Percentiles rank a stretch among this genome's conserved stretches.
Evolutionary conservation across 345 rosid species (phyloP).

Genomic region (Tarenaya hassleriana): DNA sequence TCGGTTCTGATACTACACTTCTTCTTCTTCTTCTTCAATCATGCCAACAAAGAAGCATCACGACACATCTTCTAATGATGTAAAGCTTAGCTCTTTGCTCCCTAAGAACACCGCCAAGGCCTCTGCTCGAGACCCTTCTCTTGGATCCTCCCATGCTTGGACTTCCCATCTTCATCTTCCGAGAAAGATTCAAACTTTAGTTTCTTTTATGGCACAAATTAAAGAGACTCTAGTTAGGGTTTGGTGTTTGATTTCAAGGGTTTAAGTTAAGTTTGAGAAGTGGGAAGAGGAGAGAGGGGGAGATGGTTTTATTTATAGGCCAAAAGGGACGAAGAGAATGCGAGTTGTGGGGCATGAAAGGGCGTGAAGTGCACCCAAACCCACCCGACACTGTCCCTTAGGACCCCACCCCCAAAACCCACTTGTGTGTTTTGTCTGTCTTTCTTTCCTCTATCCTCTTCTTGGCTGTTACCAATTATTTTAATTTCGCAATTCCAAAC

Average conservation of each 20-base stretch:
- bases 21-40: slow-evolving; percentile 32
- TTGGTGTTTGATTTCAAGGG: slow-evolving; percentile 6
- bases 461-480: no score
- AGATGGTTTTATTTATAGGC: slow-evolving; percentile 1
- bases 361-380: slow-evolving; percentile 30
- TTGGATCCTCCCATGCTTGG: slow-evolving; percentile 46
- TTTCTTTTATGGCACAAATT: no score
- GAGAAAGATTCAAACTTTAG: slow-evolving; percentile 1
- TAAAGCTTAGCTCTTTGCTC: slow-evolving; percentile 85
- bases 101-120: slow-evolving; percentile 64
- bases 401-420: slow-evolving; percentile 7
- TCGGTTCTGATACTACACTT: no score
- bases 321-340: slow-evolving; percentile 9
- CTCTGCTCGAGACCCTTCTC: slow-evolving; percentile 60
- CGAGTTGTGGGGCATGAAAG: slow-evolving; percentile 20
- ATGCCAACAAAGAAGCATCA: slow-evolving; percentile 84
- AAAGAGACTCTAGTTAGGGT: background rate
- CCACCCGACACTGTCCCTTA: slow-evolving; percentile 26
- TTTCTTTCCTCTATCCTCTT: slow-evolving; percentile 12
- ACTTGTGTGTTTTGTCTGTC: slow-evolving; percentile 25
- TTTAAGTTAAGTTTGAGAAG: slow-evolving; percentile 15
- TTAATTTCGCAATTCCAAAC: no score
- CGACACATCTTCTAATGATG: slow-evolving; percentile 78
- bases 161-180: slow-evolving; percentile 44
- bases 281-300: slow-evolving; percentile 15